phyloP scores from a whole-genome alignment of 495 filamentous ascomycete genomes.

The Penicillium odoratum region DNA sequence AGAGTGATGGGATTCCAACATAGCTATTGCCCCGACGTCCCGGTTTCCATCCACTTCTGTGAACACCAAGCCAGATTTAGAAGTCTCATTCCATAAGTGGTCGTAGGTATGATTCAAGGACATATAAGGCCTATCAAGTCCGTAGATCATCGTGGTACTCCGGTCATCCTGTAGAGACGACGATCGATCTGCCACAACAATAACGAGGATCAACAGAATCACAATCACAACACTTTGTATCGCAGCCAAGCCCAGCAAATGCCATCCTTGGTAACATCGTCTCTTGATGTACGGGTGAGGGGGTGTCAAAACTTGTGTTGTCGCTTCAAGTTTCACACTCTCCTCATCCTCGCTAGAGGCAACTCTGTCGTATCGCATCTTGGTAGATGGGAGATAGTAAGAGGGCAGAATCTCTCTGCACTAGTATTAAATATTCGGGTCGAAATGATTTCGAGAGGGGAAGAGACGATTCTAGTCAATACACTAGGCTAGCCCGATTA shows the following conservation, averaged over 20 bases:
- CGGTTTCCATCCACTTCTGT: background rate
- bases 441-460: background rate
- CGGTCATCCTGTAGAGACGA: background rate
- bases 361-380: constrained; percentile 4
- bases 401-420: background rate
- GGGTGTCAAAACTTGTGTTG: constrained; percentile 1
- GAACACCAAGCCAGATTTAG: background rate
- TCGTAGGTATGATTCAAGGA: background rate
- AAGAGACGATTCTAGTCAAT: background rate
- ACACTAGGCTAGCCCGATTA: background rate
- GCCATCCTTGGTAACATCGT: background rate
- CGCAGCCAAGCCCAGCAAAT: background rate
- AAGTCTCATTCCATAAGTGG: constrained; percentile 1
- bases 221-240: constrained; percentile 1
- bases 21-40: background rate
- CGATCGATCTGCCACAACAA: background rate
- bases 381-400: background rate
- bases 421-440: background rate
- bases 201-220: background rate
- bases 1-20: no score
- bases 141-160: background rate
- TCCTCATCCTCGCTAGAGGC: constrained; percentile 1
- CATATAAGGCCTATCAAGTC: background rate
- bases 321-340: background rate
- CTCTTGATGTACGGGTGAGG: background rate